These are phyloP conservation scores for Xylaria sp. DNA, from an alignment of 2,329 filamentous ascomycete species.

Conservation along the genomic window DNA sequence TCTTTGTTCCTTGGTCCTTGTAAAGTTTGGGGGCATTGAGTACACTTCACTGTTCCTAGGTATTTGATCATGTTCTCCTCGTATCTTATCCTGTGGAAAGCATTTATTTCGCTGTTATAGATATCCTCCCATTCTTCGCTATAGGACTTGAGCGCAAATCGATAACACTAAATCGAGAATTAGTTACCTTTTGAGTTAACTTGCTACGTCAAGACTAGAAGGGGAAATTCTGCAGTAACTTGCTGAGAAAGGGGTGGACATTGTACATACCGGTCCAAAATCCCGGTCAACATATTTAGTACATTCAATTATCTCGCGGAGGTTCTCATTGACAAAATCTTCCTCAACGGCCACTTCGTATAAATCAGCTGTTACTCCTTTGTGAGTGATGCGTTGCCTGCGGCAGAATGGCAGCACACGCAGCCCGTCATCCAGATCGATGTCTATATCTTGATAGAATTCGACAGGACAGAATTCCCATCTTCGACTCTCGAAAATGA, in stretches of 20 bases:
- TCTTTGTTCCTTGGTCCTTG: not conserved
- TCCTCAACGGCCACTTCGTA: conserved; percentile 34
- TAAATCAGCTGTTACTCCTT: conserved; percentile 34
- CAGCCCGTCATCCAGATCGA: conserved; percentile 6
- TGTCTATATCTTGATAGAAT: conserved; percentile 7
- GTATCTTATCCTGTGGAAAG: conserved; percentile 1
- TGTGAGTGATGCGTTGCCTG: conserved; percentile 26
- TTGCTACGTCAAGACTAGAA: too few species aligned
- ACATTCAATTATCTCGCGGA: conserved; percentile 9
- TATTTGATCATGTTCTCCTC: conserved; percentile 30
- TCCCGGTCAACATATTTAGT: conserved; percentile 23
- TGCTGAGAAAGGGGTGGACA: too few species aligned
- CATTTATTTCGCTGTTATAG: conserved; percentile 31
- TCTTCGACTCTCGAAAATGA: conserved; percentile 7
- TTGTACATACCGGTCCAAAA: conserved; percentile 23
- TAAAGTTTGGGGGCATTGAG: not conserved
- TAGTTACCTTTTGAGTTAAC: not conserved
- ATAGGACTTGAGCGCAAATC: conserved; percentile 35
- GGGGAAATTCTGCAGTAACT: too few species aligned
- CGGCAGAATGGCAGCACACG: conserved; percentile 33
- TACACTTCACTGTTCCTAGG: conserved; percentile 19
- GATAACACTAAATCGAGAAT: conserved; percentile 30
- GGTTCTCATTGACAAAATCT: conserved; percentile 21
- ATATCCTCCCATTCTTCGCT: conserved; percentile 16
- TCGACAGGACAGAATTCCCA: conserved; percentile 20